Evolutionary conservation across 345 rosid genomes (phyloP), one percentile per base, ranked within the genome.

Genomic region (Heritiera fomes): DNA sequence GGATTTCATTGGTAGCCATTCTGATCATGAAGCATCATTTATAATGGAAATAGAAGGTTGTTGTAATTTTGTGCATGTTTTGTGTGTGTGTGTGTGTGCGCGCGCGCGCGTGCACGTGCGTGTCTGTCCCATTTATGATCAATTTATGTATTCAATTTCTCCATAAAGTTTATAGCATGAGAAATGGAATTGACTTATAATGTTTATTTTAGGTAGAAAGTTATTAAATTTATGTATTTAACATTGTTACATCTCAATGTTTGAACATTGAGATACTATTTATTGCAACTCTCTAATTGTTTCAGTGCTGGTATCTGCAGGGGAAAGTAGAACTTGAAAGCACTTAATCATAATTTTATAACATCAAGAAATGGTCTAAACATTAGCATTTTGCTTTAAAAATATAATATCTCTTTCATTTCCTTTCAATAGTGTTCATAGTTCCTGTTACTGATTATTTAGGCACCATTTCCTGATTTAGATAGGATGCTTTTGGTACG

Each of bases 121-220:
- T 20, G 20, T 47, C 28, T 71, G 15, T 71, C n/a, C 15, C 18
- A 18, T 2, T 17, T 9, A 13, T 34, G 62, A 30, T 11, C 63
- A 38, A 5, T 53, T 34, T n/a, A 18, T 55, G 64, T 11, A 40
- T 55, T 55, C 34, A n/a, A 2, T 55, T 10, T 73, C n/a, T 53
- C 17, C 40, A 20, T 53, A 32, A 72, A 71, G 45, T 71, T 71
- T 32, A 53, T 52, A 71, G 60, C 61, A 34, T 34, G 62, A n/a
- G 1, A 28, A 30, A 13, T 10, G 3, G 8, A 61, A 61, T 40
- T 28, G 12, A 30, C 8, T 28, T 14, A 1, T 28, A 28, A 70
- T 9, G 10, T 49, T 49, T 70, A 30, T 70, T 70, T 28, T 70
- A 6, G 41, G 74, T 70, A 28, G 10, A 49, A 70, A 49, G 56